A percentile compares a stretch with the other conserved stretches of the same genome.
phyloP scores from a whole-genome alignment of 352 stramenopile species.

The Detonula confervacea region DNA sequence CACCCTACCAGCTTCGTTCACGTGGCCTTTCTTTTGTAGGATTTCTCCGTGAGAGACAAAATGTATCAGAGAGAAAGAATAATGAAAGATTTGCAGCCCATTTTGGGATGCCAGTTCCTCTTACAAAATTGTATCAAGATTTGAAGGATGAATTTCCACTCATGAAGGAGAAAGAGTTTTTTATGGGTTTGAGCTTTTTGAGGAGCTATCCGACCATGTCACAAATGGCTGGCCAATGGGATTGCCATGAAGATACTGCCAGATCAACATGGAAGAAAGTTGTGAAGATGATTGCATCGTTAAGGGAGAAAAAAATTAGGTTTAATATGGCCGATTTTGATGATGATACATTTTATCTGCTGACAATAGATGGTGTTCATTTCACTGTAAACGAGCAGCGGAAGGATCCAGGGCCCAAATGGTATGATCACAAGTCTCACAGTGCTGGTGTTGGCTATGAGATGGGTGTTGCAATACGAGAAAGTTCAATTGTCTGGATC shows the following conservation, averaged over 20 bases:
- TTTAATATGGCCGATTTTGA: background rate
- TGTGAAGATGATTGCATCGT: background rate
- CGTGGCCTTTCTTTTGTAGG: background rate
- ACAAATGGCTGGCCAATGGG: background rate
- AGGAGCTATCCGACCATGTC: background rate
- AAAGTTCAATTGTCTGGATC: conserved; percentile 27
- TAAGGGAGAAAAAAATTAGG: background rate
- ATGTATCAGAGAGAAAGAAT: background rate
- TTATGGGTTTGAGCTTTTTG: background rate
- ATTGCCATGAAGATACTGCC: background rate
- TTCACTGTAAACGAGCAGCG: conserved; percentile 13
- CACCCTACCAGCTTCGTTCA: background rate
- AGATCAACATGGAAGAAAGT: background rate
- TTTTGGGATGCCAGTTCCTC: background rate
- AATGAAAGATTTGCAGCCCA: background rate
- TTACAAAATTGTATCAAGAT: background rate
- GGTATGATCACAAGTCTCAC: conserved; percentile 28
- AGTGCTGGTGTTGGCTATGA: conserved; percentile 26
- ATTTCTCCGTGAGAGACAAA: background rate
- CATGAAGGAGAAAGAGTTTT: background rate
- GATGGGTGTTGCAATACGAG: conserved; percentile 11
- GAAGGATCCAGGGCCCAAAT: conserved; percentile 14
- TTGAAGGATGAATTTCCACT: background rate
- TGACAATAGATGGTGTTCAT: background rate
- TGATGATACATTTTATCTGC: background rate